Base-by-base conservation (phyloP, 371 early-diverging fungal genomes). In the Apophysomyces variabilis region DNA sequence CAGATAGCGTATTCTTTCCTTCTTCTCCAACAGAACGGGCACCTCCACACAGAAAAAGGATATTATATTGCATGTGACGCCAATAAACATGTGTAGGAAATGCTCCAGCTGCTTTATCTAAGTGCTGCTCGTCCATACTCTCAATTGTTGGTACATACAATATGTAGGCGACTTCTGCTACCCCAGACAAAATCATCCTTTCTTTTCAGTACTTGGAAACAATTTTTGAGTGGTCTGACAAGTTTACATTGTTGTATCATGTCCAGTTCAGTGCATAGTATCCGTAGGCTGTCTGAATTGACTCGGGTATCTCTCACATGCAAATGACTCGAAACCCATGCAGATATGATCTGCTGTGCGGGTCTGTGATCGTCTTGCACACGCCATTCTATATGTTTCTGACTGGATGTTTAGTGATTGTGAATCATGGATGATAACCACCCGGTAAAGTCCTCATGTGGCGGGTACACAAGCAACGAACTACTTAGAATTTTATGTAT, bases 161-260 rank as follows among this genome's bases (percentile, higher is more conserved):
- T 44, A 21, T 59, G 14, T 43, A 65, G 50, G 59, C 47, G 38
- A 32, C 65, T 65, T 32, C 54, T 38, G 35, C 58, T 59, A 18
- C 66, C 66, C 66, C 66, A 66, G 37, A 66, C 61, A 57, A 66
- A 66, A 38, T 60, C 57, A 66, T 66, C 66, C 26, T 61, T 18
- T 8, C 66, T 61, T 35, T 43, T 56, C 32, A 37, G 14, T 6
- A 7, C 57, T 56, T 56, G 57, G 1, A n/a, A 61, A 8, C 66
- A 57, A 38, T 57, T 66, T 18, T 50, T 43, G 26, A 66, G 47
- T 9, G 61, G 61, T 14, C 66, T 61, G 54, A 39, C 57, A 11
- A 66, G 46, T 36, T 66, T 66, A 9, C 56, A 39, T 32, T 57
- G 13, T 35, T 57, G 61, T 4, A 66, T 66, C 66, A 66, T 66